Base-by-base conservation (phyloP, 116 monocot species). In the Trichopus zeylanicus region DNA sequence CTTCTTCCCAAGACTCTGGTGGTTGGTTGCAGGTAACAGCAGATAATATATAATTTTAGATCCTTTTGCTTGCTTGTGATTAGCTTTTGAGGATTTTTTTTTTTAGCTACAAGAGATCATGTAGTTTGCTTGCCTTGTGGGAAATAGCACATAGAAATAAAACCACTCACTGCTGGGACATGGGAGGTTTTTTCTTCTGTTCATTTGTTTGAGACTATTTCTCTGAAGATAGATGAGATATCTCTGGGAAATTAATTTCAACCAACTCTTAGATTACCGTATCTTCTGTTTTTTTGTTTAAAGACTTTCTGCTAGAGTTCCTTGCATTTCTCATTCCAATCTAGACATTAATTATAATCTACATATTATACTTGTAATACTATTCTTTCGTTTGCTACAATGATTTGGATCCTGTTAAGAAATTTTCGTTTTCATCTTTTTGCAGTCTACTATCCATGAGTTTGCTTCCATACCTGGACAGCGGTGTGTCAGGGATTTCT, bases 11-110 rank as follows among this genome's bases (percentile, higher is more conserved):
- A 56, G 91, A 85, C 29, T 65, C 29, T 68, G 83, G 70, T 30
- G 91, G 91, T 60, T 82, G 74, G 46, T 80, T 97, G 64, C 83
- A 81, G 91, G 95, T 95, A 83, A 7, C n/a, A n/a, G n/a, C n/a
- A 2, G 42, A 16, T n/a, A 18, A 16, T 4, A 13, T 42, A 12
- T 42, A 42, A 2, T 1, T 16, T 42, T 2, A 42, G 42, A 42
- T 42, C n/a, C 42, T 13, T 42, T 9, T 42, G 42, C 42, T 42
- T 42, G n/a, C n/a, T 42, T 15, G 13, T n/a, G 3, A 42, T 42
- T 42, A 42, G 42, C 42, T 12, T 42, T 2, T 42, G 3, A 16
- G 42, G 13, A 3, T 15, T n/a, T n/a, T n/a, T n/a, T n/a, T n/a
- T n/a, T n/a, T n/a, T n/a, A n/a, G n/a, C n/a, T n/a, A n/a, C n/a